These are phyloP conservation scores for Oryza rufipogon DNA, from an alignment of 176 grass and related monocot species.

Conservation along the genomic window DNA sequence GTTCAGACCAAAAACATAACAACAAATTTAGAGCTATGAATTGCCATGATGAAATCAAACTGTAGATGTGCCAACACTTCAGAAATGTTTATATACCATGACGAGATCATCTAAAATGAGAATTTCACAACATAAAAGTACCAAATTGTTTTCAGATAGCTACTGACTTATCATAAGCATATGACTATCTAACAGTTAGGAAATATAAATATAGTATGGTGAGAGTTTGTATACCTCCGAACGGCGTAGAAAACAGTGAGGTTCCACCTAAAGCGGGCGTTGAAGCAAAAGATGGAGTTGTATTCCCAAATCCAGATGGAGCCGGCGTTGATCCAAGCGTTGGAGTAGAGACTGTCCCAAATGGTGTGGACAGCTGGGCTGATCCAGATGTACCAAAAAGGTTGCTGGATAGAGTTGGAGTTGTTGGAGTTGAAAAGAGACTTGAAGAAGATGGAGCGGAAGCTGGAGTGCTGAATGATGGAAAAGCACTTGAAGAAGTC, in stretches of 20 bases:
- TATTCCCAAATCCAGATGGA: slow-evolving; percentile 69
- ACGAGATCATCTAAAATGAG: slow-evolving; percentile 13
- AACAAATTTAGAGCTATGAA: slow-evolving; percentile 11
- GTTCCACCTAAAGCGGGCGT: slow-evolving; percentile 57
- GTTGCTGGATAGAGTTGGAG: slow-evolving; percentile 58
- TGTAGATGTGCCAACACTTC: neutral
- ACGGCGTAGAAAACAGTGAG: slow-evolving; percentile 76
- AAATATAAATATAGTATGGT: neutral
- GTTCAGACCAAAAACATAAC: neutral
- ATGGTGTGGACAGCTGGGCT: slow-evolving; percentile 68
- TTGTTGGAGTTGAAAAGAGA: slow-evolving; percentile 79
- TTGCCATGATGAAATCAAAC: neutral
- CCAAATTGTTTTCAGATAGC: slow-evolving; percentile 1
- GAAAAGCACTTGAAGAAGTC: slow-evolving; percentile 54
- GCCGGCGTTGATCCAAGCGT: slow-evolving; percentile 62
- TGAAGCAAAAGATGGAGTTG: slow-evolving; percentile 58
- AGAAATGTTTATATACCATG: neutral
- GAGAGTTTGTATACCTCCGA: slow-evolving; percentile 55
- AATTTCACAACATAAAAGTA: neutral
- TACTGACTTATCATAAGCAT: neutral
- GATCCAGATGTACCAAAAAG: slow-evolving; percentile 72
- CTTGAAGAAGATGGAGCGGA: slow-evolving; percentile 61
- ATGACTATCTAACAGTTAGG: slow-evolving; percentile 10
- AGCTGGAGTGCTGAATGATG: slow-evolving; percentile 56
- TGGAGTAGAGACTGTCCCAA: slow-evolving; percentile 71